A percentile compares a stretch with the other conserved stretches of the same genome.
Evolutionary conservation across 495 filamentous ascomycete genomes (phyloP).

Genomic region (Trichoderma orchidacearum): DNA sequence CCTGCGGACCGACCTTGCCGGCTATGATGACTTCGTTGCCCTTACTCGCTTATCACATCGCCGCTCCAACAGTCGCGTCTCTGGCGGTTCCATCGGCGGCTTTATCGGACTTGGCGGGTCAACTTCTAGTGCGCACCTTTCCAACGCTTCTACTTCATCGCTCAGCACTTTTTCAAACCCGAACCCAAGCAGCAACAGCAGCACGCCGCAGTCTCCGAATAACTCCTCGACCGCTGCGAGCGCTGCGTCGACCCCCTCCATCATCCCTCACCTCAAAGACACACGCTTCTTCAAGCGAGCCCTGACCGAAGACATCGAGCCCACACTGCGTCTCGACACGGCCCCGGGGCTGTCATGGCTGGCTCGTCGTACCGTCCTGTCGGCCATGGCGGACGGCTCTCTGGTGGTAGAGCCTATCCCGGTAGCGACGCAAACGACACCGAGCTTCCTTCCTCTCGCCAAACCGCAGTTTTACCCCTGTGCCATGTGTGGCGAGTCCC

Average conservation of each 20-base stretch:
- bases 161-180: constrained; percentile 16
- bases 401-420: constrained; percentile 83
- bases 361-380: constrained; percentile 67
- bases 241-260: constrained; percentile 16
- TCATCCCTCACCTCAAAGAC: constrained; percentile 53
- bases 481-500: constrained; percentile 74
- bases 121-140: constrained; percentile 14
- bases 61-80: constrained; percentile 40
- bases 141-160: constrained; percentile 29
- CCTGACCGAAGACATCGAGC: constrained; percentile 83
- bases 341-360: constrained; percentile 91
- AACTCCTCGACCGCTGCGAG: constrained; percentile 31
- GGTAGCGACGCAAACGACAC: constrained; percentile 18
- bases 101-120: constrained; percentile 41
- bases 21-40: constrained; percentile 76
- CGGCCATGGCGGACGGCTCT: constrained; percentile 71
- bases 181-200: constrained; percentile 21
- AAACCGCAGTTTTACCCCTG: constrained; percentile 56
- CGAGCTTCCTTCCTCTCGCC: constrained; percentile 30
- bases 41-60: constrained; percentile 53
- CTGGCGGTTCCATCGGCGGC: constrained; percentile 55
- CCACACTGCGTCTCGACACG: constrained; percentile 74
- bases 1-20: constrained; percentile 63
- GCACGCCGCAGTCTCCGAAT: constrained; percentile 35
- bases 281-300: constrained; percentile 86